phyloP scores from a whole-genome alignment of 257 asterid genomes.

The Ilex asprella region DNA sequence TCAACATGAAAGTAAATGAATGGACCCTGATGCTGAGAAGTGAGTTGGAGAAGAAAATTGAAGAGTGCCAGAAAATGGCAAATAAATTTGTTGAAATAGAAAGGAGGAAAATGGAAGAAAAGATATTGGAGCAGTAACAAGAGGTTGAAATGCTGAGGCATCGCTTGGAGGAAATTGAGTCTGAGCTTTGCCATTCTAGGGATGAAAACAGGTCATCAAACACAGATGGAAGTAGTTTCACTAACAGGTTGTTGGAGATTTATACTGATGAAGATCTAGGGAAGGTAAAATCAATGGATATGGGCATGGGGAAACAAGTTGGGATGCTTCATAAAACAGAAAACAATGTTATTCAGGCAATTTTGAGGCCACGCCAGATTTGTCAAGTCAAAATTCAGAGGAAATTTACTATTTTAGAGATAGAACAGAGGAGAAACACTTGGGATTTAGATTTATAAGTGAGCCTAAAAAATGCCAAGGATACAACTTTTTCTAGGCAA shows the following conservation, averaged over 20 bases:
- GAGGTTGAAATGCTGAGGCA: constrained; percentile 66
- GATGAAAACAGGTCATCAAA: constrained; percentile 58
- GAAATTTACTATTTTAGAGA: neutral
- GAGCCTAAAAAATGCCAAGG: constrained; percentile 24
- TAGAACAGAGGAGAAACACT: neutral
- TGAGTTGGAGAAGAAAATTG: constrained; percentile 58
- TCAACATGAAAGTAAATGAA: constrained; percentile 49
- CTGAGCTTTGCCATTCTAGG: constrained; percentile 43
- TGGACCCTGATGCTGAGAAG: constrained; percentile 33
- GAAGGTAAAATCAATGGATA: constrained; percentile 76
- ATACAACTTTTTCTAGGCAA: constrained; percentile 37
- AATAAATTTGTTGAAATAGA: constrained; percentile 56
- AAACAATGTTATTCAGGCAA: constrained; percentile 18
- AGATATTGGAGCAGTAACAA: constrained; percentile 45
- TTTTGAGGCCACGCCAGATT: constrained; percentile 28
- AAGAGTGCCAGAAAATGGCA: constrained; percentile 59
- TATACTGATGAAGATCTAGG: constrained; percentile 53
- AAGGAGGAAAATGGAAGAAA: constrained; percentile 71
- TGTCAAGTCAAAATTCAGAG: constrained; percentile 11
- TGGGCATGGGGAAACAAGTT: constrained; percentile 41
- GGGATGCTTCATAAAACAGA: too few species aligned
- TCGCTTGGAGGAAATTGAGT: constrained; percentile 72
- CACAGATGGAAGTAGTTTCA: constrained; percentile 50
- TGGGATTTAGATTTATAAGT: neutral
- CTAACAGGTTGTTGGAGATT: constrained; percentile 51